Evolutionary conservation across 1,284 basidiomycete genomes (phyloP).

Genomic region (Spongiforma sp.): DNA sequence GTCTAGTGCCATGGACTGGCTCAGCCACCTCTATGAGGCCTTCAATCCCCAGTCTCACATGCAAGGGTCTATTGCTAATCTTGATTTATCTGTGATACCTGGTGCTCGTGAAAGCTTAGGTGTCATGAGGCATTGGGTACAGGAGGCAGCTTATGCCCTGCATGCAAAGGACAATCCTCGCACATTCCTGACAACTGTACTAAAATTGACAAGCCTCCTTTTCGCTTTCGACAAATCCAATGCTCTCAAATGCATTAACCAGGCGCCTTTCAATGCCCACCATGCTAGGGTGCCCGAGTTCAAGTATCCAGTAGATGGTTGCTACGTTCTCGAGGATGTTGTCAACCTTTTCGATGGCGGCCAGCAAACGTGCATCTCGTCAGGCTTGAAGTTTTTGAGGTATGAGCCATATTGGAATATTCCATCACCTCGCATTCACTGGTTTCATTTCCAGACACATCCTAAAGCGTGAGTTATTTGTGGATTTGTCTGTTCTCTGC

Average conservation of each 20-base stretch:
- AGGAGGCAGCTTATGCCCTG: constrained; percentile 40
- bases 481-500: constrained; percentile 51
- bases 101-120: constrained; percentile 40
- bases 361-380: constrained; percentile 23
- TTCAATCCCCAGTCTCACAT: constrained; percentile 43
- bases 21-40: constrained; percentile 45
- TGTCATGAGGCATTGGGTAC: constrained; percentile 47
- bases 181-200: constrained; percentile 35
- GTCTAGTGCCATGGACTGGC: constrained; percentile 34
- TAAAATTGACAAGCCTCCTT: constrained; percentile 37
- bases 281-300: constrained; percentile 8
- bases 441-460: constrained; percentile 43
- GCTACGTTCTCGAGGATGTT: constrained; percentile 46
- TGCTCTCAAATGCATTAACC: constrained; percentile 27
- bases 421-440: neutral
- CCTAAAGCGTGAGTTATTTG: constrained; percentile 34
- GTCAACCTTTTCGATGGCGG: constrained; percentile 21
- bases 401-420: constrained; percentile 6
- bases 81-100: constrained; percentile 42
- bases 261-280: constrained; percentile 10
- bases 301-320: constrained; percentile 10
- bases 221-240: constrained; percentile 34
- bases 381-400: constrained; percentile 35
- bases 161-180: constrained; percentile 17
- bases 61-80: constrained; percentile 42